Evolutionary conservation across 306 rosid genomes (phyloP), one percentile per base, ranked within the genome.

Genomic region (Mucuna pruriens): DNA sequence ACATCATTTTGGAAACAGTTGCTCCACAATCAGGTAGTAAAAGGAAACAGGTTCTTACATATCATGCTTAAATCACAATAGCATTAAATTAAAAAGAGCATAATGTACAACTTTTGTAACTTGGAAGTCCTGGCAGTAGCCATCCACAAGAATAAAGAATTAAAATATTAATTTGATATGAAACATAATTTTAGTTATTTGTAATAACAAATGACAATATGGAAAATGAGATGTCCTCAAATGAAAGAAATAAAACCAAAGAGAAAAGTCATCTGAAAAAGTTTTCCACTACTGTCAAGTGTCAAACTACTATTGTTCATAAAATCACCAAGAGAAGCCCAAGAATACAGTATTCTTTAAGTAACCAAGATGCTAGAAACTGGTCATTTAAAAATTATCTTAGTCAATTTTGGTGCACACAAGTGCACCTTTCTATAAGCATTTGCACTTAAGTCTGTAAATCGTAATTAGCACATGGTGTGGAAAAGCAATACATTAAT

Each of bases 401-500:
- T 19, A 29, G 39, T 61, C 68, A 61, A 61, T 15, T 29, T 79
- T 66, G 9, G 58, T 7, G 38, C 64, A 25, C 45, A 19, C 22
- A 60, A 17, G 60, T 29, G 60, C 57, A 36, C 10, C 63, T 62
- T 60, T 29, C 51, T 23, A 39, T 39, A 75, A 39, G 45, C 64
- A 75, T 55, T 42, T 49, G 17, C 63, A 62, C 36, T 38, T 44
- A 42, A 60, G 64, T 29, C 11, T 51, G 63, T 64, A 74, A 64
- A 65, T 64, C 7, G 67, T 13, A 71, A 46, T 51, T 23, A 36
- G 57, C 25, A 49, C 46, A 76, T 40, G 19, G 60, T 38, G 58
- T 4, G 58, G 74, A 74, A 81, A 63, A 75, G 52, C 74, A 85
- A 63, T 58, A 64, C 17, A 45, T 9, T 22, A 44, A 40, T 69